Base-by-base conservation (phyloP, 2,329 filamentous ascomycete species). In the Nothopassalora personata region DNA sequence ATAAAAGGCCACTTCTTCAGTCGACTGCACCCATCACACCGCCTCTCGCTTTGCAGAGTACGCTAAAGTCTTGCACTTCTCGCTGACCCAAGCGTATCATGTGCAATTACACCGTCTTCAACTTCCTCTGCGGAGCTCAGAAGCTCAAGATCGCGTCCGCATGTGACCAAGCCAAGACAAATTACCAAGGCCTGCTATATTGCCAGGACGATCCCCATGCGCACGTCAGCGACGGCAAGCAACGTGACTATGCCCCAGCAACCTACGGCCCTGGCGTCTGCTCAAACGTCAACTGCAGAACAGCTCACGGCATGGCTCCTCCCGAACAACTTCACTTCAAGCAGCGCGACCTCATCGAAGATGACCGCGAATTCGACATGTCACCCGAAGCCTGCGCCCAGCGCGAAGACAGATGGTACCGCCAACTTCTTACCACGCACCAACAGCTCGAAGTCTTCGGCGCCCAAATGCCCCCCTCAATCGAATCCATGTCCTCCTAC, bases 81-180 rank as follows among this genome's bases (percentile, higher is more conserved):
- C 39, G 5, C 33, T 18, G n/a, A 7, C n/a, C 1, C 31, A n/a
- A 36, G 50, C 10, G 1, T 10, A 30, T 9, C 4, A 63, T 63
- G 62, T 63, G 62, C 53, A 59, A 57, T 23, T 61, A 58, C 49
- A 56, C 56, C n/a, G 23, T 34, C 19, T 64, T 64, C 58, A 43
- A 36, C 47, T 63, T 59, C 45, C 49, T 62, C 45, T 63, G 62
- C 54, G 46, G 56, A 47, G 56, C 45, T 36, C 36, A 46, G 13
- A 64, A 63, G 57, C 48, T 60, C 58, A 64, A 63, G 33, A 58
- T 64, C 45, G 31, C 49, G 18, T 5, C 31, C 11, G 23, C 54
- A 31, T 64, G 62, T 56, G 10, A 46, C n/a, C 31, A 48, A 18
- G 56, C 53, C 27, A 27, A 28, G 39, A 55, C 36, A 4, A 57